A percentile compares a stretch with the other conserved stretches of the same genome.
Evolutionary conservation across 1,284 basidiomycete genomes (phyloP).

Genomic region (Golubevia pallescens): DNA sequence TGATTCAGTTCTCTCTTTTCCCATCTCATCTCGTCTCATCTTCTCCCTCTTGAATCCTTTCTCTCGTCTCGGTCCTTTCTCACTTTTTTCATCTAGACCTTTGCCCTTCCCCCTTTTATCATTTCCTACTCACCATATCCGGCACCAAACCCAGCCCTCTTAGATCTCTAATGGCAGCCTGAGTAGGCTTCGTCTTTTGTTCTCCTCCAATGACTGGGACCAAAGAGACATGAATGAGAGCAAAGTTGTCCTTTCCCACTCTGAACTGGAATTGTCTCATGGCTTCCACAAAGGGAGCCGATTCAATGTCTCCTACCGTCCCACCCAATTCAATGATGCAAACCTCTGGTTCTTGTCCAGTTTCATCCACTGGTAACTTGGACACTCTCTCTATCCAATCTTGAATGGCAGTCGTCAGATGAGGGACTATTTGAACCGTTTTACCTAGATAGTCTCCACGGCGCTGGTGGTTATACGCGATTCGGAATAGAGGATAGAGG

Average conservation of each 20-base stretch:
- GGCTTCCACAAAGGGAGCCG: constrained; percentile 95
- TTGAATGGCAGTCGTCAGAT: constrained; percentile 95
- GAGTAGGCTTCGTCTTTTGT: constrained; percentile 98
- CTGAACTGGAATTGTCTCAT: constrained; percentile 99
- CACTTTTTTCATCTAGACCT: too few species aligned
- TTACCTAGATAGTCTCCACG: constrained; percentile 97
- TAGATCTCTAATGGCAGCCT: constrained; percentile 92
- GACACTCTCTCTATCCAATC: constrained; percentile 98
- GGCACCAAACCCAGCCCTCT: constrained; percentile 91
- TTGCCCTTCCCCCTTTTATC: too few species aligned
- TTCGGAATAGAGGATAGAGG: too few species aligned
- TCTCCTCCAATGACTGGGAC: constrained; percentile 98
- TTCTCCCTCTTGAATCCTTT: too few species aligned
- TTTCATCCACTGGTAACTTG: constrained; percentile 91
- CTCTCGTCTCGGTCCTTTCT: too few species aligned
- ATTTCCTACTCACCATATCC: constrained; percentile 73
- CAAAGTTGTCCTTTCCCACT: constrained; percentile 95
- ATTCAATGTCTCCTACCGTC: constrained; percentile 94
- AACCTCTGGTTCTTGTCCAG: constrained; percentile 89
- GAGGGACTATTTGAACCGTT: constrained; percentile 96
- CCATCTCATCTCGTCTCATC: too few species aligned
- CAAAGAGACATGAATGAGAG: constrained; percentile 95
- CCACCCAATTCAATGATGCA: constrained; percentile 97
- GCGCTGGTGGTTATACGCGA: too few species aligned
- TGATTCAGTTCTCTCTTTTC: too few species aligned